A percentile compares a stretch with the other conserved stretches of the same genome.
phyloP scores from a whole-genome alignment of 139 green algal species.

The Desmodesmus armatus region DNA sequence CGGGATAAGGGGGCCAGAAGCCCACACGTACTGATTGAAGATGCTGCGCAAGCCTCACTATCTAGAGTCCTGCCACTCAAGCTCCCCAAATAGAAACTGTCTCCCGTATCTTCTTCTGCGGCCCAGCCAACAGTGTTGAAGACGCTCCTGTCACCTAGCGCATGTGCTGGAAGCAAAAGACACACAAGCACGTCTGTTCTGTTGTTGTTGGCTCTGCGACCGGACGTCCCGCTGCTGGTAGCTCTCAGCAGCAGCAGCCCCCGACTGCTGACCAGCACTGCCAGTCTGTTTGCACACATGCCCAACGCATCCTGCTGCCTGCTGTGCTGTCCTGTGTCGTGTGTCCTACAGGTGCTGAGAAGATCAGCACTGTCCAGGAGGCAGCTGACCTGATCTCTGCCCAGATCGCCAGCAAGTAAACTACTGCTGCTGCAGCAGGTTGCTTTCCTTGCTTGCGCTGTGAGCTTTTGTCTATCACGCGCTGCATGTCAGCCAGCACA shows the following conservation, averaged over 20 bases:
- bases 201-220: too few relatives aligned
- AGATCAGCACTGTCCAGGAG: conserved; percentile 95
- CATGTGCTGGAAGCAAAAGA: too few relatives aligned
- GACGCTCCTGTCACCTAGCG: too few relatives aligned
- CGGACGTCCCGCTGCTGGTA: too few relatives aligned
- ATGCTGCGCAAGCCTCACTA: too few relatives aligned
- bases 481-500: too few relatives aligned
- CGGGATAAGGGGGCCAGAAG: neutral
- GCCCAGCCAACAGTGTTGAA: too few relatives aligned
- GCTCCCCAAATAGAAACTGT: neutral
- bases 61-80: neutral
- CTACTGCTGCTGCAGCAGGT: conserved; percentile 11
- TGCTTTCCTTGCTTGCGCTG: neutral
- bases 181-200: too few relatives aligned
- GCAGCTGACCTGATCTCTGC: conserved; percentile 91
- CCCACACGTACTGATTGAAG: neutral
- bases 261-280: too few relatives aligned
- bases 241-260: too few relatives aligned
- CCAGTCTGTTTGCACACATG: too few relatives aligned
- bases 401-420: conserved; percentile 56
- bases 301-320: neutral
- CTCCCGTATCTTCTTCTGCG: neutral
- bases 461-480: too few relatives aligned
- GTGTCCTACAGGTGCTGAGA: conserved; percentile 77
- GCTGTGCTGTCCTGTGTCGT: neutral